These are phyloP conservation scores for Leccinum longicurvipes DNA, from an alignment of 768 basidiomycete genomes.

Conservation along the genomic window DNA sequence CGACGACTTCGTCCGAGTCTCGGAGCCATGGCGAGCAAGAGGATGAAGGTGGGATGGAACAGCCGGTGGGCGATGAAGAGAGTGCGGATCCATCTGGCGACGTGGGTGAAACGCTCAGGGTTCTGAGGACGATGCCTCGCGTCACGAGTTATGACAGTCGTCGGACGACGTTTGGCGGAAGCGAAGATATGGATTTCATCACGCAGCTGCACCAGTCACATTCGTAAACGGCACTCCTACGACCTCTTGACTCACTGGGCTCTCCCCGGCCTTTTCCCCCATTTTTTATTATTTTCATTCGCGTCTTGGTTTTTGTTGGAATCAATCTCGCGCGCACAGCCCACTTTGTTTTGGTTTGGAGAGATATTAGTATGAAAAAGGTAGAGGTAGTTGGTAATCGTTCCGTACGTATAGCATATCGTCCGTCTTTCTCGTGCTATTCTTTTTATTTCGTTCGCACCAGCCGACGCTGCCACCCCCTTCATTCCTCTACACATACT, in stretches of 20 bases:
- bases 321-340: conserved; percentile 4
- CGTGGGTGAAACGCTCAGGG: conserved; percentile 14
- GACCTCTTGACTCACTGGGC: neutral
- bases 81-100: conserved; percentile 7
- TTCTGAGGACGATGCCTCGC: conserved; percentile 3
- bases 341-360: conserved; percentile 9
- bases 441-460: neutral
- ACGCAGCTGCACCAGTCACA: conserved; percentile 8
- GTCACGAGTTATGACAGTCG: conserved; percentile 12
- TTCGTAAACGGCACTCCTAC: conserved; percentile 6
- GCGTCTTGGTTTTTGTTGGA: conserved; percentile 7
- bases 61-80: neutral
- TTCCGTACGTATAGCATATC: conserved; percentile 19
- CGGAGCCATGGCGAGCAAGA: neutral
- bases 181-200: conserved; percentile 22
- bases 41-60: neutral
- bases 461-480: conserved; percentile 8
- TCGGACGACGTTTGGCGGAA: conserved; percentile 28
- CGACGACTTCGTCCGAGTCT: neutral
- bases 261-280: neutral
- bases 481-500: neutral
- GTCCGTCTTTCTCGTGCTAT: neutral
- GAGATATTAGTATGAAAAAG: neutral
- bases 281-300: neutral
- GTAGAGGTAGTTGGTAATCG: conserved; percentile 1